Conservation (phyloP, 345 rosid genomes). For the Populus euphratica region DNA sequence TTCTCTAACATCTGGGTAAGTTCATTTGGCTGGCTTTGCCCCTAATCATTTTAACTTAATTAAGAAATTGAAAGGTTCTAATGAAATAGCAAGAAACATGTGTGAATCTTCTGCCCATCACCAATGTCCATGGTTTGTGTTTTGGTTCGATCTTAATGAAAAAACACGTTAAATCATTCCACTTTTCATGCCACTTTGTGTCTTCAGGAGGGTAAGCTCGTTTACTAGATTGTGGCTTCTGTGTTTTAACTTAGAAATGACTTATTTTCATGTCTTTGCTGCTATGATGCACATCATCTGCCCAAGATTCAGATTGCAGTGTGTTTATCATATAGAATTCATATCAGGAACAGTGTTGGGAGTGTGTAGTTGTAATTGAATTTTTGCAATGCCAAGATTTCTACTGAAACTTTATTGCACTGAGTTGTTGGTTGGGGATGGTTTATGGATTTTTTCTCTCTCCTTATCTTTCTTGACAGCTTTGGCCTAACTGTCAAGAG, state of each 20-base stretch:
- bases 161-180: neutral
- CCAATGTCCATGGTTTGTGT: neutral
- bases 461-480: neutral
- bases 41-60: neutral
- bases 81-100: neutral
- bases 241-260: neutral
- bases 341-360: neutral
- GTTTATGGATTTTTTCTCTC: neutral
- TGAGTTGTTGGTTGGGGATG: neutral
- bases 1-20: conserved; percentile 53
- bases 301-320: neutral
- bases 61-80: neutral
- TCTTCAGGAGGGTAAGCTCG: neutral
- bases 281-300: neutral
- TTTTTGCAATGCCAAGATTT: neutral
- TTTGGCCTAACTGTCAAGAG: neutral
- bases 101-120: neutral
- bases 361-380: neutral
- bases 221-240: neutral
- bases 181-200: neutral
- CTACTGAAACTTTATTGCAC: neutral
- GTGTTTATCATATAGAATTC: neutral
- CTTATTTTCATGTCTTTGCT: neutral
- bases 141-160: neutral
- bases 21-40: neutral